Evolutionary conservation across 176 grass and related monocot genomes (phyloP), one percentile per base, ranked within the genome.

Genomic region (Alloteropsis semialata): DNA sequence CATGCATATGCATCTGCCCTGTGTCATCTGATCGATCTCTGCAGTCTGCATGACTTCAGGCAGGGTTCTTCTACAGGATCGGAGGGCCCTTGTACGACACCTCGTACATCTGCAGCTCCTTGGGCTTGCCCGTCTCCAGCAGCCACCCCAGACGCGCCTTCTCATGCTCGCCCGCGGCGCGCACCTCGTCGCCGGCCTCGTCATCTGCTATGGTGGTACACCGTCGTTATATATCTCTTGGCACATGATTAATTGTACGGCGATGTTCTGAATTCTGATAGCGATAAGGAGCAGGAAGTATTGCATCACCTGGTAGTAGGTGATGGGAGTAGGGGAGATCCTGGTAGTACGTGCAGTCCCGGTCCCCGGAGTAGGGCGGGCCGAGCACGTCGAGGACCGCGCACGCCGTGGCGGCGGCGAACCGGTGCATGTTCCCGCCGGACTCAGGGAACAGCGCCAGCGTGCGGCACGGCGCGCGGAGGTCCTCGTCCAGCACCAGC

Each of bases 61-160:
- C 8, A 21, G 8, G 8, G 7, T 48, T 30, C 56, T 22, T 66
- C 68, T 13, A 72, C 17, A 86, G 9, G 67, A 86, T 34, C 12
- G 44, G 44, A 5, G 56, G 76, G 0, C 76, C 66, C 11, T 8
- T 42, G 67, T 80, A 86, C 8, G 66, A 66, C 84, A 55, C 21
- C 13, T 86, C 76, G 67, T 80, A 80, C 76, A 86, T 86, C 34
- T 54, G 18, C 44, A 91, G 63, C 21, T 86, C 67, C 69, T 86
- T 43, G 36, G 89, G 89, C 60, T 86, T 65, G 59, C 77, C 78
- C 48, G 84, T 91, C 90, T 91, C 87, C 68, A 81, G 53, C 78
- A 97, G 81, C 94, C 94, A 97, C 32, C 77, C 77, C 33, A 97
- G 54, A 13, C 70, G n/a, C 16, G 60, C 9, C 14, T 27, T 65